Evolutionary conservation across 306 rosid genomes (phyloP).

Genomic region (Calophaca sinica): DNA sequence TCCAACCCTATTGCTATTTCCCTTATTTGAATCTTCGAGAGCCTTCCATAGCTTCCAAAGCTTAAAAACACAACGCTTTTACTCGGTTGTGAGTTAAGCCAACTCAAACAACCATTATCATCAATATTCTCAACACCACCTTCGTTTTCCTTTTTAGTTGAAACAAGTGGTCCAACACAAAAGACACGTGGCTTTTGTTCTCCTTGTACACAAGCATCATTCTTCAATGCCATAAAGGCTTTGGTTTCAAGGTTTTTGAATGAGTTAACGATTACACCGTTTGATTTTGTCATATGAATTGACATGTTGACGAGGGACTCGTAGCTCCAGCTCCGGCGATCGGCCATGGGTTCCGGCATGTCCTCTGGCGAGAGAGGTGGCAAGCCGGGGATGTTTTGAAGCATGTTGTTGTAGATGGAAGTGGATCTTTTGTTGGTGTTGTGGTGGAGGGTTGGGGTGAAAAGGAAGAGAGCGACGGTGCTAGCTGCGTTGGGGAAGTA

Average conservation of each 20-base stretch:
- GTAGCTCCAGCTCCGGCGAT: slow-evolving; percentile 46
- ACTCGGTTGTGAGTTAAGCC: slow-evolving; percentile 61
- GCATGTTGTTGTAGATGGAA: slow-evolving; percentile 19
- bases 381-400: slow-evolving; percentile 44
- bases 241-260: slow-evolving; percentile 50
- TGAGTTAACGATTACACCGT: slow-evolving; percentile 54
- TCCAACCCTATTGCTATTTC: slow-evolving; percentile 64
- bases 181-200: slow-evolving; percentile 41
- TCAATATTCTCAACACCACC: neutral
- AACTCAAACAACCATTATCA: slow-evolving; percentile 43
- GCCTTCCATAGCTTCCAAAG: slow-evolving; percentile 66
- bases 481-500: slow-evolving; percentile 52
- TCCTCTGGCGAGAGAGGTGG: slow-evolving; percentile 24
- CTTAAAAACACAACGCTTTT: slow-evolving; percentile 58
- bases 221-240: slow-evolving; percentile 41
- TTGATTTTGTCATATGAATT: neutral
- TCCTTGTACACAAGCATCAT: slow-evolving; percentile 32
- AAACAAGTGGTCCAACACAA: slow-evolving; percentile 53
- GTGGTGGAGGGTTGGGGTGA: slow-evolving; percentile 33
- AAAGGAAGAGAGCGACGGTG: slow-evolving; percentile 24
- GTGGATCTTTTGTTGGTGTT: neutral
- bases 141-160: neutral
- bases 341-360: slow-evolving; percentile 43
- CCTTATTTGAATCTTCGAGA: slow-evolving; percentile 47
- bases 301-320: slow-evolving; percentile 35